phyloP scores from a whole-genome alignment of 805 yeast genomes.

The Pichia exigua region DNA sequence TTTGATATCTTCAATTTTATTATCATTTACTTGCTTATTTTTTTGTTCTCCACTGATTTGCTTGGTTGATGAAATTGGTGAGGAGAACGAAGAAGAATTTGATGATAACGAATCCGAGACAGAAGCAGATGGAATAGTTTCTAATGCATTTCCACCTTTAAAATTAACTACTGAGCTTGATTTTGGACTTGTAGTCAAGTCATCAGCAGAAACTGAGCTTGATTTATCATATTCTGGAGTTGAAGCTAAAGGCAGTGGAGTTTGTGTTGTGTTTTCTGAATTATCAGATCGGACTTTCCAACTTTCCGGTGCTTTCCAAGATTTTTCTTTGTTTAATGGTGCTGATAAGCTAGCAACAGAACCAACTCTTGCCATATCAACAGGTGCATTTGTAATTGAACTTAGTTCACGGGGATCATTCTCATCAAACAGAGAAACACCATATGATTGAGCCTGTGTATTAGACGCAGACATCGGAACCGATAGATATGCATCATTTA shows the following conservation, averaged over 20 bases:
- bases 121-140: background rate
- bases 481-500: slow-evolving; percentile 1
- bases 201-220: background rate
- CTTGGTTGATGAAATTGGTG: background rate
- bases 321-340: slow-evolving; percentile 6
- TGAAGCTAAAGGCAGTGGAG: background rate
- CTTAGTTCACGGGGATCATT: slow-evolving; percentile 16
- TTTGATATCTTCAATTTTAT: background rate
- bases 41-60: background rate
- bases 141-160: background rate
- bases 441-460: slow-evolving; percentile 13
- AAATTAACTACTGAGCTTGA: background rate
- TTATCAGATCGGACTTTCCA: slow-evolving; percentile 45
- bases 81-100: background rate
- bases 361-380: slow-evolving; percentile 18
- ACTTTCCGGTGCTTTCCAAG: slow-evolving; percentile 53
- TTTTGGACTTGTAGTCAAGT: background rate
- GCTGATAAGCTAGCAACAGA: slow-evolving; percentile 16
- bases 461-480: slow-evolving; percentile 13
- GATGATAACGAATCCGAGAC: background rate
- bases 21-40: no score
- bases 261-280: slow-evolving; percentile 6
- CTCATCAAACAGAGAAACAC: slow-evolving; percentile 20
- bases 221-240: background rate
- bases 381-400: slow-evolving; percentile 14